Conservation (phyloP, 2,329 filamentous ascomycete species). For the Tolypocladium ovalisporum region DNA sequence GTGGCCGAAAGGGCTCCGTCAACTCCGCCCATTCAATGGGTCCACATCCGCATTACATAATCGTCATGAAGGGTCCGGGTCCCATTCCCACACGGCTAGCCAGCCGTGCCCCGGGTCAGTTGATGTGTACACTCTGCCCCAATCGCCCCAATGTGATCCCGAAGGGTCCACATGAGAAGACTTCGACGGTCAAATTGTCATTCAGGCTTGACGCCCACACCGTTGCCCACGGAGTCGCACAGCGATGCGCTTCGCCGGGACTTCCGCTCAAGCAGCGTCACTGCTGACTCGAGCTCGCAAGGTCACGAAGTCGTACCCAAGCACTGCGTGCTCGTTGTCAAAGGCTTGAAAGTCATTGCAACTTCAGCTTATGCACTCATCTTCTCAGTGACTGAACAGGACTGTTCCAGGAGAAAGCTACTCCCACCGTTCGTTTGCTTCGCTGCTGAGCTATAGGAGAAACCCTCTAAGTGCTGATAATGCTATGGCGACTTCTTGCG, state of each 20-base stretch:
- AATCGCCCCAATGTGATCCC: no score
- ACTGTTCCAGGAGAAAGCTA: neutral
- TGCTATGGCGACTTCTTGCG: neutral
- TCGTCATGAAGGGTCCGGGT: neutral
- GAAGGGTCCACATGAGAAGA: no score
- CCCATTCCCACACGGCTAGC: no score
- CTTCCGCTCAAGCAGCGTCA: neutral
- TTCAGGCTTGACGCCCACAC: no score
- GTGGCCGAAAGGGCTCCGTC: neutral
- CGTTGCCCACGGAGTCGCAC: neutral
- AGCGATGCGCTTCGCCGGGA: no score
- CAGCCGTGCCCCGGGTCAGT: no score
- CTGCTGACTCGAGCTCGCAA: neutral
- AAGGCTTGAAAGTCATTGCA: neutral
- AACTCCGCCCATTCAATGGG: neutral
- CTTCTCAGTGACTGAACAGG: neutral
- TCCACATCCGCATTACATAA: neutral
- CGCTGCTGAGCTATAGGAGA: neutral
- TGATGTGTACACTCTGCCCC: no score
- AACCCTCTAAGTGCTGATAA: neutral
- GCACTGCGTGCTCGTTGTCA: neutral
- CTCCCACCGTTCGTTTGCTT: neutral
- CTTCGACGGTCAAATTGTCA: no score
- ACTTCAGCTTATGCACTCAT: neutral
- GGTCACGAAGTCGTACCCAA: neutral